Conservation (phyloP, 495 filamentous ascomycete genomes). For the Ascodesmis nigricans region DNA sequence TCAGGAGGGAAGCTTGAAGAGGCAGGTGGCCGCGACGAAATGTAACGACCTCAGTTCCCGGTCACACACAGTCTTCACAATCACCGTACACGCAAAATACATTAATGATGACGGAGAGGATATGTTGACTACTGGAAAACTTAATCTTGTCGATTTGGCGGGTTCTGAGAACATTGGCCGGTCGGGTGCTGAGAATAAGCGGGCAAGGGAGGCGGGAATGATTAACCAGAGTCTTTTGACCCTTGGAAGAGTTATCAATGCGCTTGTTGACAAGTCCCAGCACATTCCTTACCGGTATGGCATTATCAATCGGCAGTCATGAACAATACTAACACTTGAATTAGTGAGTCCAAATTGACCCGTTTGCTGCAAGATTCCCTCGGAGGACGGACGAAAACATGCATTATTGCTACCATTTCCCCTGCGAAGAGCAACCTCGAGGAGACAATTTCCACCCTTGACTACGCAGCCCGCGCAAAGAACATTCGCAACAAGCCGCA, state of each 20-base stretch:
- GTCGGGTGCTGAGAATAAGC: slow-evolving; percentile 92
- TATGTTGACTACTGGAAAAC: slow-evolving; percentile 75
- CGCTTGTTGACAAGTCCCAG: slow-evolving; percentile 67
- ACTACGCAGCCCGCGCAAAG: slow-evolving; percentile 93
- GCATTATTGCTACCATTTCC: slow-evolving; percentile 92
- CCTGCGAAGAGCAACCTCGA: slow-evolving; percentile 86
- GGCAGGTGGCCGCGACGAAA: slow-evolving; percentile 91
- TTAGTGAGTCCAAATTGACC: slow-evolving; percentile 86
- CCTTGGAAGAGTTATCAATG: slow-evolving; percentile 90
- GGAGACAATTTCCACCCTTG: slow-evolving; percentile 90
- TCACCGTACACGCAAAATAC: slow-evolving; percentile 70
- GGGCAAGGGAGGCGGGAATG: slow-evolving; percentile 79
- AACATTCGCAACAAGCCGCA: slow-evolving; percentile 97
- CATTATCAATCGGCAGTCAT: slow-evolving; percentile 1
- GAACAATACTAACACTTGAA: slow-evolving; percentile 1
- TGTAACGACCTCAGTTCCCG: slow-evolving; percentile 93
- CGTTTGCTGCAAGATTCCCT: slow-evolving; percentile 88
- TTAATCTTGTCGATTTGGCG: slow-evolving; percentile 89
- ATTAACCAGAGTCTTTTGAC: slow-evolving; percentile 97
- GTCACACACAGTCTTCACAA: slow-evolving; percentile 90
- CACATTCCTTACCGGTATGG: slow-evolving; percentile 70
- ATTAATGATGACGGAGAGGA: slow-evolving; percentile 68
- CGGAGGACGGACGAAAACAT: slow-evolving; percentile 86
- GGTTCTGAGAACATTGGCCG: slow-evolving; percentile 95
- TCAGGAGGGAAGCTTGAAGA: slow-evolving; percentile 73